Conservation (phyloP, 2,329 filamentous ascomycete genomes). For the Pseudodiploospora longispora region DNA sequence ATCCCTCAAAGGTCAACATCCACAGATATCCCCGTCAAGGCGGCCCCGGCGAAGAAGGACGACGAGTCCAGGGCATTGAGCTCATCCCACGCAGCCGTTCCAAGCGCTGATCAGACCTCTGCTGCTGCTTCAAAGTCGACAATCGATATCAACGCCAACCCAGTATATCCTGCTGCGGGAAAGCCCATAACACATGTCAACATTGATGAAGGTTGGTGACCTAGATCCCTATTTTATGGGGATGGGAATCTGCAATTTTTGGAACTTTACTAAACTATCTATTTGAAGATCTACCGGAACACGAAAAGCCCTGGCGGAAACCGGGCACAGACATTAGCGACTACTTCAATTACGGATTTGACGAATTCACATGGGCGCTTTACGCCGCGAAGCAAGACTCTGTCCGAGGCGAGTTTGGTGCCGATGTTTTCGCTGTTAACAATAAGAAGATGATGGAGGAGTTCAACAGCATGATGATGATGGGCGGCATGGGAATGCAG, state of each 20-base stretch:
- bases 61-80: slow-evolving; percentile 24
- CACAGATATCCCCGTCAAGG: slow-evolving; percentile 41
- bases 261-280: slow-evolving; percentile 6
- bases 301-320: slow-evolving; percentile 90
- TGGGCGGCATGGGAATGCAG: slow-evolving; percentile 40
- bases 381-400: slow-evolving; percentile 85
- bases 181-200: slow-evolving; percentile 72
- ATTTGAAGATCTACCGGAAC: slow-evolving; percentile 55
- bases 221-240: background rate
- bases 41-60: slow-evolving; percentile 39
- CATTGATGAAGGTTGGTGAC: slow-evolving; percentile 53
- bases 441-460: slow-evolving; percentile 76
- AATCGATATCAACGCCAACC: slow-evolving; percentile 76
- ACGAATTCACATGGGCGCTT: slow-evolving; percentile 95
- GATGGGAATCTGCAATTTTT: no score
- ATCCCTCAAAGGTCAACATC: slow-evolving; percentile 53
- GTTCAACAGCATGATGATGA: slow-evolving; percentile 62
- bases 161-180: slow-evolving; percentile 68
- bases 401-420: slow-evolving; percentile 67
- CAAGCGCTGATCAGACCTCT: slow-evolving; percentile 47
- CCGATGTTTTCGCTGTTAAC: slow-evolving; percentile 52
- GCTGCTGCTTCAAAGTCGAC: slow-evolving; percentile 69
- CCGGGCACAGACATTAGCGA: slow-evolving; percentile 92
- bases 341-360: slow-evolving; percentile 98
- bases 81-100: slow-evolving; percentile 23